Conservation (phyloP, 2,329 filamentous ascomycete genomes). For the Ophiocordyceps polyrhachis-furcata region DNA sequence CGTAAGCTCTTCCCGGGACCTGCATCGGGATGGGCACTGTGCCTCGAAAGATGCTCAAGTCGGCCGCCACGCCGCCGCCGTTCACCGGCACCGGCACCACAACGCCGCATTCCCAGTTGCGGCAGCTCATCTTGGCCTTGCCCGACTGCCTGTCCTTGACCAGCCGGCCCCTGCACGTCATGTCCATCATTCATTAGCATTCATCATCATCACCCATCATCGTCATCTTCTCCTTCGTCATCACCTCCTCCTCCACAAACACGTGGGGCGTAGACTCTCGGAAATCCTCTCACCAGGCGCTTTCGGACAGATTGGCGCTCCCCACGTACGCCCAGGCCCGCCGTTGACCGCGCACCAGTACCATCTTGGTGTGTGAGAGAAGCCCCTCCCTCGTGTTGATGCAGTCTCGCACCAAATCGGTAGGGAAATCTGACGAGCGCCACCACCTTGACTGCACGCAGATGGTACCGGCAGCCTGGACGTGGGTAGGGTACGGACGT, state of each 20-base stretch:
- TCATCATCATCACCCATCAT: neutral
- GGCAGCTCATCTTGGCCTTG: slow-evolving; percentile 57
- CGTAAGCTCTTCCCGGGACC: slow-evolving; percentile 34
- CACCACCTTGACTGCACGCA: slow-evolving; percentile 62
- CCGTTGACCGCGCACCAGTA: slow-evolving; percentile 25
- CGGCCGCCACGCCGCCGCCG: slow-evolving; percentile 4
- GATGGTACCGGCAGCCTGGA: slow-evolving; percentile 59
- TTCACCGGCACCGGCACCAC: slow-evolving; percentile 38
- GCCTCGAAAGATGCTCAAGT: slow-evolving; percentile 27
- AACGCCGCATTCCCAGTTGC: slow-evolving; percentile 95
- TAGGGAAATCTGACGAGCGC: slow-evolving; percentile 50
- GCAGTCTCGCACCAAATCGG: slow-evolving; percentile 53
- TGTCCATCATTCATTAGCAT: neutral
- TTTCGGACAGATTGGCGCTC: slow-evolving; percentile 82
- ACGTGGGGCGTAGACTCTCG: no score
- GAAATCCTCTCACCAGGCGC: slow-evolving; percentile 51
- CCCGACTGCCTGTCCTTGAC: slow-evolving; percentile 49
- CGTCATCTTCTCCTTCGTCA: neutral
- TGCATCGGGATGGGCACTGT: slow-evolving; percentile 45
- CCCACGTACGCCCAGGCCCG: slow-evolving; percentile 68
- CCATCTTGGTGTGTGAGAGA: slow-evolving; percentile 76
- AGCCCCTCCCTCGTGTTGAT: slow-evolving; percentile 50
- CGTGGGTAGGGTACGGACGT: slow-evolving; percentile 1
- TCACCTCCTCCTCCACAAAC: no score
- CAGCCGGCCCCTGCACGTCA: slow-evolving; percentile 49